Conservation (phyloP, 345 rosid genomes). For the Isatis tinctoria region DNA sequence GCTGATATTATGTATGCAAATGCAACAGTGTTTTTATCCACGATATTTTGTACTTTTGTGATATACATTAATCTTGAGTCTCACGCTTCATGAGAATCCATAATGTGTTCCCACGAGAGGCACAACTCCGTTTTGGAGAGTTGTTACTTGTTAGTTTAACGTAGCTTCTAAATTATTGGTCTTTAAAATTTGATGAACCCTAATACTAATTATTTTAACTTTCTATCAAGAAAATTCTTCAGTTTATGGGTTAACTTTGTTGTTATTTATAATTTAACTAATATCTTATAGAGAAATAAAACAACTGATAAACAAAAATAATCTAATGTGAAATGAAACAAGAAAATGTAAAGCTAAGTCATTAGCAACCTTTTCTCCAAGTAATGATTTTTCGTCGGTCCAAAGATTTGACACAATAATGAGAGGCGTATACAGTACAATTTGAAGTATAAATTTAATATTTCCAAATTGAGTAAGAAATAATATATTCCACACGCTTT, state of each 20-base stretch:
- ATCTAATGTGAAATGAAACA: slow-evolving; percentile 6
- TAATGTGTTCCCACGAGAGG: slow-evolving; percentile 22
- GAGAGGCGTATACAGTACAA: not conserved
- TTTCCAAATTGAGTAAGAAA: not conserved
- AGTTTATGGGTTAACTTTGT: not conserved
- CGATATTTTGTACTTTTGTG: not conserved
- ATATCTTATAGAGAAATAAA: too few species aligned
- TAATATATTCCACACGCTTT: slow-evolving; percentile 13
- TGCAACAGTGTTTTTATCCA: not conserved
- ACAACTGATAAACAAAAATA: not conserved
- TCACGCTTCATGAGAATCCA: not conserved
- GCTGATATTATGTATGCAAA: not conserved
- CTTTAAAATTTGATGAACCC: not conserved
- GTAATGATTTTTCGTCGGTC: not conserved
- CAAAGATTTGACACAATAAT: slow-evolving; percentile 21
- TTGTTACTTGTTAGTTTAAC: not conserved
- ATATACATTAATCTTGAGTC: not conserved
- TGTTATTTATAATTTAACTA: not conserved
- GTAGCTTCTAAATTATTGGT: not conserved
- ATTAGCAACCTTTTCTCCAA: too few species aligned
- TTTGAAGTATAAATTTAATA: not conserved
- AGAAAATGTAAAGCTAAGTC: not conserved
- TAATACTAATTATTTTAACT: not conserved
- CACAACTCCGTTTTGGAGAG: not conserved
- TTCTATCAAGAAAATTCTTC: not conserved